phyloP scores from a whole-genome alignment of 306 rosid species.

The Fragaria iinumae region DNA sequence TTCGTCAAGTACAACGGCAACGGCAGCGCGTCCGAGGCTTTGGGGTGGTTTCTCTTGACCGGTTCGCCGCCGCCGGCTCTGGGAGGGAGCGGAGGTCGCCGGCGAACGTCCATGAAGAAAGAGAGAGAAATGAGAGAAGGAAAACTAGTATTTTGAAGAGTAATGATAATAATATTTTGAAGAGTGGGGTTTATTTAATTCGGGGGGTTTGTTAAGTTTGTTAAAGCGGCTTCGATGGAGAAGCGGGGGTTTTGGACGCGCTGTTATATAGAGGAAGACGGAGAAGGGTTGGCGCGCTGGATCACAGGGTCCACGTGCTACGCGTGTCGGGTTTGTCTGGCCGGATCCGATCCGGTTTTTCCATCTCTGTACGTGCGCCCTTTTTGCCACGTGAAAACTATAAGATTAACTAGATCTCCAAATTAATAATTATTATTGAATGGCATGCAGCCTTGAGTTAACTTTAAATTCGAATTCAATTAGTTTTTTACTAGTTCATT shows the following conservation, averaged over 20 bases:
- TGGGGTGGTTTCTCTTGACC: not conserved
- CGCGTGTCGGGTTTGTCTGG: not conserved
- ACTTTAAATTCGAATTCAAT: no score
- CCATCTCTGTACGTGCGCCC: not conserved
- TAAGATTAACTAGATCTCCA: no score
- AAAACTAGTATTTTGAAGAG: not conserved
- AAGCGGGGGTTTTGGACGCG: constrained; percentile 9
- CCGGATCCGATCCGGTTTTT: not conserved
- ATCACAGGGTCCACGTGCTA: not conserved
- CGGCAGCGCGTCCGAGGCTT: constrained; percentile 23
- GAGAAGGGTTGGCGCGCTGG: constrained; percentile 9
- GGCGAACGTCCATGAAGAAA: constrained; percentile 13
- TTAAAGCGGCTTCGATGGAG: not conserved
- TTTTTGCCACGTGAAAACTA: not conserved
- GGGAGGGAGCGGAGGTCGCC: constrained; percentile 6
- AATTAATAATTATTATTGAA: no score
- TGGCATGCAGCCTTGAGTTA: no score
- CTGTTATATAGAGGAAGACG: not conserved
- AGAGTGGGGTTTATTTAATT: not conserved
- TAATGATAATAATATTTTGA: not conserved
- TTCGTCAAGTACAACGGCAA: constrained; percentile 23
- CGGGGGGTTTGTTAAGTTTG: not conserved
- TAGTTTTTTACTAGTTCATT: no score
- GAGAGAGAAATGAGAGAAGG: not conserved
- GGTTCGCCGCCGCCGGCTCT: constrained; percentile 3